Conservation (phyloP, 1,284 basidiomycete genomes). For the Apiotrichum siamense region DNA sequence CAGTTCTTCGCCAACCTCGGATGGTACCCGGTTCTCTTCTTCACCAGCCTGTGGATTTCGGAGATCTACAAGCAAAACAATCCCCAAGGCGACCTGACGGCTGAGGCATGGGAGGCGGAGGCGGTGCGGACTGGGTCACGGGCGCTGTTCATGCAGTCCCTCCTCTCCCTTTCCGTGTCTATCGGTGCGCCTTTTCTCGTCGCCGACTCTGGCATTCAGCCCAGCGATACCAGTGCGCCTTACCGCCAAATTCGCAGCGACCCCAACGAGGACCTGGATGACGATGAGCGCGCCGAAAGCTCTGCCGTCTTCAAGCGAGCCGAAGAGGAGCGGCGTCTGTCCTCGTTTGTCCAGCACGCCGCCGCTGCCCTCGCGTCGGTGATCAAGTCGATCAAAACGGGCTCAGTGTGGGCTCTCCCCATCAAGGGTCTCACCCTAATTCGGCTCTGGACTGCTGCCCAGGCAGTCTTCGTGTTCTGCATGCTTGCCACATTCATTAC, state of each 20-base stretch:
- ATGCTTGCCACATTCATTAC: constrained; percentile 49
- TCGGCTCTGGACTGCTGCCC: constrained; percentile 38
- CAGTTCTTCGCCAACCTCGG: constrained; percentile 75
- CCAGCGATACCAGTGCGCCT: constrained; percentile 9
- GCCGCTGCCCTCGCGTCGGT: constrained; percentile 9
- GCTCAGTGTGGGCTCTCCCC: constrained; percentile 28
- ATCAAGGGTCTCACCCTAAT: constrained; percentile 42
- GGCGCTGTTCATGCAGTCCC: constrained; percentile 69
- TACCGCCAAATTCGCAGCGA: constrained; percentile 2
- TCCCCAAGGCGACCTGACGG: constrained; percentile 22
- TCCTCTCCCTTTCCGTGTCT: constrained; percentile 65
- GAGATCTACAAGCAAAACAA: constrained; percentile 66
- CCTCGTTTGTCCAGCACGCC: constrained; percentile 2
- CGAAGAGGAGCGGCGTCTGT: constrained; percentile 1
- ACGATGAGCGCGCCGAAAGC: constrained; percentile 13
- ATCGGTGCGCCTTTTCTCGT: constrained; percentile 69
- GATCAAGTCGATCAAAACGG: constrained; percentile 18
- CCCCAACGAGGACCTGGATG: neutral
- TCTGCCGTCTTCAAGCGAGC: constrained; percentile 13
- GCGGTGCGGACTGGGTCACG: constrained; percentile 75
- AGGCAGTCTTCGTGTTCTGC: constrained; percentile 42
- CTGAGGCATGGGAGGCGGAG: constrained; percentile 52
- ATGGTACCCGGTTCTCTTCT: constrained; percentile 88
- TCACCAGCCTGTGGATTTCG: constrained; percentile 76
- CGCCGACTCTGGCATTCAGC: constrained; percentile 37